A percentile compares a stretch with the other conserved stretches of the same genome.
phyloP scores from a whole-genome alignment of 495 filamentous ascomycete genomes.

The Extremus antarcticus region DNA sequence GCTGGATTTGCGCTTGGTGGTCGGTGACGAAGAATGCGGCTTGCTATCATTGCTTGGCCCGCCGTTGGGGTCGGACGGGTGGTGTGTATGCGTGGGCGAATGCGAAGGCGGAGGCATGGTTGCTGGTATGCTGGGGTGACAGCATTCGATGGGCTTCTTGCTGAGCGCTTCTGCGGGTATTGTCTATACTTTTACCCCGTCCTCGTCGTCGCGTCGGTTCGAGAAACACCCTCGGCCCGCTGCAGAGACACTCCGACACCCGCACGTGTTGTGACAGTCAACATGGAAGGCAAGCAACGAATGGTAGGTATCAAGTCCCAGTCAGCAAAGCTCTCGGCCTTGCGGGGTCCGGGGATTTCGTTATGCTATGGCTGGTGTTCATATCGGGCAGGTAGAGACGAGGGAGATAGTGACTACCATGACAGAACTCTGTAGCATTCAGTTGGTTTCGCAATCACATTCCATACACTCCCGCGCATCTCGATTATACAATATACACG shows the following conservation, averaged over 20 bases:
- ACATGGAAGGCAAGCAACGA: background rate
- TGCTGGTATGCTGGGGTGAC: too few species aligned
- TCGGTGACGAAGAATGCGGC: background rate
- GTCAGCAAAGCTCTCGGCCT: background rate
- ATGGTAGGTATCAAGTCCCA: background rate
- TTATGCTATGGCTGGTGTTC: background rate
- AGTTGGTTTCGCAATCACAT: too few species aligned
- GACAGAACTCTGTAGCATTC: too few species aligned
- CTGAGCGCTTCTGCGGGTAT: too few species aligned
- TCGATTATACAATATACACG: too few species aligned
- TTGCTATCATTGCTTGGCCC: background rate
- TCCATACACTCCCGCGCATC: too few species aligned
- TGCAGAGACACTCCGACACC: too few species aligned
- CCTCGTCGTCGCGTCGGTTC: too few species aligned
- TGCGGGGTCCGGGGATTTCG: background rate
- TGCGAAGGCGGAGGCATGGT: background rate
- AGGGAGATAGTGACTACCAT: background rate
- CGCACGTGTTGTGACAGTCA: too few species aligned
- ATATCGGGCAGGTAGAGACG: background rate
- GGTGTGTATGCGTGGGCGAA: background rate
- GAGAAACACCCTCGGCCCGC: too few species aligned
- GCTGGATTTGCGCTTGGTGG: slow-evolving; percentile 12
- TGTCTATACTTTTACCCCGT: too few species aligned
- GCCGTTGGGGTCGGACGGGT: background rate
- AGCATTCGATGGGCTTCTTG: too few species aligned